phyloP scores from a whole-genome alignment of 108 stramenopile genomes.

The Cyclotella sp. region DNA sequence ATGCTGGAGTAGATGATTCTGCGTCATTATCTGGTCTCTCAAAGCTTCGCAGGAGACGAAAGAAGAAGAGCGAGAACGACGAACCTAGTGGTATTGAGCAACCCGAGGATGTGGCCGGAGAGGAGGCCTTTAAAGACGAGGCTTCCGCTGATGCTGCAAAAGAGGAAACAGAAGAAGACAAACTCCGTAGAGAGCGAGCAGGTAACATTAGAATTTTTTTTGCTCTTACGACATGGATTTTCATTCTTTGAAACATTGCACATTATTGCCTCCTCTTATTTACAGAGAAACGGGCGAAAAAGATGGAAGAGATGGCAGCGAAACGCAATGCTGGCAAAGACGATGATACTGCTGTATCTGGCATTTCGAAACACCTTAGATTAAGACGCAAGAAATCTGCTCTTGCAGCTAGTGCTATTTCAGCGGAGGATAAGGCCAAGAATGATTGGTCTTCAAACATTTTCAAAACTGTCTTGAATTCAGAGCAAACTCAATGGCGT shows the following conservation, averaged over 20 bases:
- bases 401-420: constrained; percentile 32
- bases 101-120: not conserved
- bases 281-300: constrained; percentile 47
- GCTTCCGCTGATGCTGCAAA: not conserved
- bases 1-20: constrained; percentile 32
- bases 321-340: constrained; percentile 36
- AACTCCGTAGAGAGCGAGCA: constrained; percentile 35
- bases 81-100: not conserved
- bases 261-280: not conserved
- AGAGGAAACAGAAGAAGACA: constrained; percentile 50
- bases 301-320: constrained; percentile 50
- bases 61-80: constrained; percentile 36
- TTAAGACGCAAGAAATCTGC: constrained; percentile 56
- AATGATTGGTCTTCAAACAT: constrained; percentile 44
- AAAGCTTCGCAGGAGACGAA: constrained; percentile 43
- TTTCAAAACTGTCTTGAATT: constrained; percentile 38
- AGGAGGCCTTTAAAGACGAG: constrained; percentile 11
- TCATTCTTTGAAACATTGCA: not conserved
- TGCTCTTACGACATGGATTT: not conserved
- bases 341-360: constrained; percentile 52
- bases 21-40: constrained; percentile 51
- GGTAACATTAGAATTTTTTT: not conserved
- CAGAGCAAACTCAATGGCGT: constrained; percentile 45
- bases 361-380: constrained; percentile 50
- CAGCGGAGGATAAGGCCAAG: constrained; percentile 39